Evolutionary conservation across 2,329 filamentous ascomycete genomes (phyloP), one percentile per base, ranked within the genome.

Genomic region (Spiromastix sp.): DNA sequence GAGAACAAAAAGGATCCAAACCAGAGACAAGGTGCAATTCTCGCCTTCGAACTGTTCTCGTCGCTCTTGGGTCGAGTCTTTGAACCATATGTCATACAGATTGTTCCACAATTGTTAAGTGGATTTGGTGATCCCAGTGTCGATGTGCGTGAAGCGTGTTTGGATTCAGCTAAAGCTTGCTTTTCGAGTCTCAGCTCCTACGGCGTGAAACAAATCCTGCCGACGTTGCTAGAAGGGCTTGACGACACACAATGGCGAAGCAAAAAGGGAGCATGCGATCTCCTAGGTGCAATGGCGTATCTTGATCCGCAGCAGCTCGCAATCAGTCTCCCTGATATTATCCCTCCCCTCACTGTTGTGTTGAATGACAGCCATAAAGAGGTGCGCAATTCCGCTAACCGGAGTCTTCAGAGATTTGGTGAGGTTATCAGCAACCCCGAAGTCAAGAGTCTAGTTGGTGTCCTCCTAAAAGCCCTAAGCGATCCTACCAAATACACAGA

Each of bases 291-390:
- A 43, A 98, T 98, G 91, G 93, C 91, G 4, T 98, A 98, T 56
- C 74, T 98, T 20, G 91, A 96, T 56, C 89, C 93, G 5, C 83
- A 95, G 46, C 91, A 98, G 57, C 73, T 98, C 12, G 86, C 91
- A 1, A 73, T 81, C 48, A 96, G 87, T 56, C 66, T 98, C 50
- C 91, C 91, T 2, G 87, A 93, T 38, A 98, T 98, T 48, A 98
- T 98, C 47, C 91, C 93, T 17, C 89, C 93, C 11, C 70, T 98
- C 38, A 96, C 93, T 1, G 79, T 81, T 30, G 91, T 96, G 3
- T 67, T 98, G 39, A 98, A 94, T 48, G 91, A 98, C 65, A 95
- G 85, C 51, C 91, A 98, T 65, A 98, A 98, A 60, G 91, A 98
- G 63, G 91, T 98, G 20, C 77, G 91, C 41, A 69, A 77, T 29